Evolutionary conservation across 352 stramenopile genomes (phyloP).

Genomic region (Thalassiosira mediterranea): DNA sequence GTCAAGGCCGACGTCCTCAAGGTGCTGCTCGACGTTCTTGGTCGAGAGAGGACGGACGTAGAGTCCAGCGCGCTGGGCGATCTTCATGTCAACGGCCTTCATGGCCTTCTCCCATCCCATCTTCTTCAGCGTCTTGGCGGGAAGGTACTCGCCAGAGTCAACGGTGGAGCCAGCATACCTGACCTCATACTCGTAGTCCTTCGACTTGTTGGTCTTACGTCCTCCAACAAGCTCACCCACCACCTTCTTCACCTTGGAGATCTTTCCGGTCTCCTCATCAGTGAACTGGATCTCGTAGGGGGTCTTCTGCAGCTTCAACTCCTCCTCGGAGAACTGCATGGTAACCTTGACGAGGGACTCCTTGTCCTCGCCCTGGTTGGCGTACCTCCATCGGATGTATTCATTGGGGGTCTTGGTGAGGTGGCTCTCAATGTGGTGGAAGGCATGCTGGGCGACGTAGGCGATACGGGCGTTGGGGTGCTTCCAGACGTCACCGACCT

Average conservation of each 20-base stretch:
- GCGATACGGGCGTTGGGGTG: conserved; percentile 93
- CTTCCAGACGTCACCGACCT: conserved; percentile 86
- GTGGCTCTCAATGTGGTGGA: conserved; percentile 96
- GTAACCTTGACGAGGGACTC: conserved; percentile 92
- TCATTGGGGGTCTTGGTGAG: conserved; percentile 93
- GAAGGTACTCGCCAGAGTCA: conserved; percentile 93
- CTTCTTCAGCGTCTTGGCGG: conserved; percentile 95
- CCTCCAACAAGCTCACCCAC: conserved; percentile 89
- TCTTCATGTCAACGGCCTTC: conserved; percentile 97
- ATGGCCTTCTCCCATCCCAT: conserved; percentile 98
- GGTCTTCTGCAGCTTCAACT: conserved; percentile 89
- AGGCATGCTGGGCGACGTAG: conserved; percentile 96
- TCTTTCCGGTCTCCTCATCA: conserved; percentile 90
- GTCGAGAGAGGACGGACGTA: conserved; percentile 91
- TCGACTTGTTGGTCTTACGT: conserved; percentile 96
- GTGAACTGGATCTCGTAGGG: conserved; percentile 86
- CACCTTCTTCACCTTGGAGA: conserved; percentile 96
- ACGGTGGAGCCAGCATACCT: conserved; percentile 93
- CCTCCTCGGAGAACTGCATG: conserved; percentile 91
- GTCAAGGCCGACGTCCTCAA: conserved; percentile 96
- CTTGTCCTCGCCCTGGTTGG: conserved; percentile 92
- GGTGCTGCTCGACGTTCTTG: conserved; percentile 94
- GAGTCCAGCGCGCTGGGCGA: conserved; percentile 94
- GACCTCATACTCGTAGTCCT: conserved; percentile 97
- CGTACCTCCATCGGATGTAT: conserved; percentile 97